Percentiles rank a stretch among this genome's conserved stretches.
phyloP scores from a whole-genome alignment of 2,329 filamentous ascomycete genomes.

The Verticillium klebahnii region DNA sequence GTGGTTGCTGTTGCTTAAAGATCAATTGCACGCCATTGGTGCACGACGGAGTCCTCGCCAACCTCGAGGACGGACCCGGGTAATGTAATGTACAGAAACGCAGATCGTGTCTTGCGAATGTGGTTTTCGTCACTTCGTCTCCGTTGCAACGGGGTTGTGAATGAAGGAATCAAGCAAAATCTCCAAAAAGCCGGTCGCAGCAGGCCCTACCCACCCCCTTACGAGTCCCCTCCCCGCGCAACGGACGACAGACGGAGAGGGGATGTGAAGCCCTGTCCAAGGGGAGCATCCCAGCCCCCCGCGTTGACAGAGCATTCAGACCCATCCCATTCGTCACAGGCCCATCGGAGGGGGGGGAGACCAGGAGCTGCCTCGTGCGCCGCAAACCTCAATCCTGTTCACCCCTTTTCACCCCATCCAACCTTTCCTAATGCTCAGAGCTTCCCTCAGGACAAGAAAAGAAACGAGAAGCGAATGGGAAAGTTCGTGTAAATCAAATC shows the following conservation, averaged over 20 bases:
- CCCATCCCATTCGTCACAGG: neutral
- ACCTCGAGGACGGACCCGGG: neutral
- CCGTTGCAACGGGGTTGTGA: constrained; percentile 1
- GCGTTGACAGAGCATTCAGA: neutral
- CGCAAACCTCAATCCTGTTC: neutral
- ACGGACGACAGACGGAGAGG: neutral
- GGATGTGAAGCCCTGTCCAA: neutral
- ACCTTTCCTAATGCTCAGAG: neutral
- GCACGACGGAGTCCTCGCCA: neutral
- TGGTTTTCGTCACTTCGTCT: constrained; percentile 4
- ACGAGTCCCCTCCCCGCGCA: neutral
- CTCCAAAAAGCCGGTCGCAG: neutral
- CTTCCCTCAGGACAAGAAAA: neutral
- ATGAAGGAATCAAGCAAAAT: neutral
- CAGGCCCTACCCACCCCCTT: neutral
- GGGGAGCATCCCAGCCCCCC: neutral
- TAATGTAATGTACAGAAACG: neutral
- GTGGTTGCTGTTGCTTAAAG: neutral
- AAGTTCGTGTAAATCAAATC: neutral
- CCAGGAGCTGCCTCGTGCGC: neutral
- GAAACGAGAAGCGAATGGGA: neutral
- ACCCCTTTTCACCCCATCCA: neutral
- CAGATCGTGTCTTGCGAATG: neutral
- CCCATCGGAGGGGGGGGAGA: neutral
- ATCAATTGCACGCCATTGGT: neutral